Evolutionary conservation across 2,329 filamentous ascomycete genomes (phyloP), one percentile per base, ranked within the genome.

Genomic region (Phialemonium atrogriseum): DNA sequence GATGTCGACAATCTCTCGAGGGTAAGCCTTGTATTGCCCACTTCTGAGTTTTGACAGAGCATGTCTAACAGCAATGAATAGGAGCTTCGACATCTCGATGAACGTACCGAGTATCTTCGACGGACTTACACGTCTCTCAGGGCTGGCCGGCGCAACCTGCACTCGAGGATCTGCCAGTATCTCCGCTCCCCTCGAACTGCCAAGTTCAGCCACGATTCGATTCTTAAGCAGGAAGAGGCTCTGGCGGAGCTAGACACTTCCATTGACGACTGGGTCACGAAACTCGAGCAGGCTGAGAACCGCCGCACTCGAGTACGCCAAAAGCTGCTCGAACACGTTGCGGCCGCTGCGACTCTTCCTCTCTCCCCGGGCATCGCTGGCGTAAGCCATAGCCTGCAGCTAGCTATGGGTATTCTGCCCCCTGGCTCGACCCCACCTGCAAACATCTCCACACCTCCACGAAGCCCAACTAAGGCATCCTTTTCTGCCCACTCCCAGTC

Each of bases 221-320:
- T 89, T 52, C 65, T 88, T 24, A 84, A 81, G 59, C 83, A 88
- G 51, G 83, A 88, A 53, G 83, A 88, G 55, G 80, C 81, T 2
- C 65, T 89, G 9, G 74, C 77, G 2, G 83, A 87, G 52, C 70
- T 89, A 6, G 83, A 89, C 49, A 62, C 69, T 11, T 83, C 79
- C 3, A 88, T 89, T 40, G 84, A 88, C 46, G 81, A 86, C 50
- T 88, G 84, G 79, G 76, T 84, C 29, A 66, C 60, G 44, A 88
- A 88, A 59, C 70, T 88, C n/a, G 84, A 88, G 49, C 72, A 80
- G 40, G 80, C 82, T 8, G 84, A 89, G 54, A 85, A 87, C 50
- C 69, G 84, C 47, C 76, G 83, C 24, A 79, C 77, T 11, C 70
- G 80, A 6, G 76, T 89, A 26, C 73, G 82, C 22, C 82, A 88